Conservation (phyloP, 2,329 filamentous ascomycete genomes). For the Colletotrichum kahawae region DNA sequence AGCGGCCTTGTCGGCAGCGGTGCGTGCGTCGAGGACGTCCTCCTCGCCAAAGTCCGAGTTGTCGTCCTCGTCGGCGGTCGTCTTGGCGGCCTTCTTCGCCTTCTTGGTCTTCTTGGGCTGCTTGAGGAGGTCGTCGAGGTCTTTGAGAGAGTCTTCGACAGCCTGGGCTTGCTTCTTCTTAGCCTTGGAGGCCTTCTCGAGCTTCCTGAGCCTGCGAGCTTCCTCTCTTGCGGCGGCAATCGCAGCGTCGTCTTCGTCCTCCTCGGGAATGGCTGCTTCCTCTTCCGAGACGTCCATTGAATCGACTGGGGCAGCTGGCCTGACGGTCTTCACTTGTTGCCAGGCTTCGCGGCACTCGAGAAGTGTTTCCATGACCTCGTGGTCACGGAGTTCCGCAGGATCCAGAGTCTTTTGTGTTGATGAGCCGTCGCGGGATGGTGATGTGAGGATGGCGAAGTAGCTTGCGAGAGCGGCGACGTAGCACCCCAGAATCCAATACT, state of each 20-base stretch:
- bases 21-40: constrained; percentile 74
- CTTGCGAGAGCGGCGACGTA: constrained; percentile 88
- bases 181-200: constrained; percentile 43
- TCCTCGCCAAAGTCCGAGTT: constrained; percentile 96
- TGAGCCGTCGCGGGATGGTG: constrained; percentile 67
- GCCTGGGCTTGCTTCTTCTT: constrained; percentile 59
- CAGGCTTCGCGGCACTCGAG: constrained; percentile 82
- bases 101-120: constrained; percentile 53
- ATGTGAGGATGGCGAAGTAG: constrained; percentile 95
- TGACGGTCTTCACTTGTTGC: constrained; percentile 74
- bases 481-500: constrained; percentile 80
- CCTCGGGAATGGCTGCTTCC: constrained; percentile 22
- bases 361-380: constrained; percentile 87
- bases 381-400: constrained; percentile 82
- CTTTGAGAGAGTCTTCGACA: constrained; percentile 73
- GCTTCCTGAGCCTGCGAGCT: constrained; percentile 41
- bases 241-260: constrained; percentile 29
- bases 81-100: constrained; percentile 45
- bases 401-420: constrained; percentile 65
- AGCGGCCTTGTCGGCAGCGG: constrained; percentile 84
- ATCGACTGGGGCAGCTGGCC: constrained; percentile 44
- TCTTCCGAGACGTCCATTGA: constrained; percentile 38
- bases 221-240: constrained; percentile 32
- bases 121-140: constrained; percentile 65
- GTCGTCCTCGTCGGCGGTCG: constrained; percentile 52